Conservation (phyloP, 176 grass and related monocot genomes). For the Cenchrus fungigraminus region DNA sequence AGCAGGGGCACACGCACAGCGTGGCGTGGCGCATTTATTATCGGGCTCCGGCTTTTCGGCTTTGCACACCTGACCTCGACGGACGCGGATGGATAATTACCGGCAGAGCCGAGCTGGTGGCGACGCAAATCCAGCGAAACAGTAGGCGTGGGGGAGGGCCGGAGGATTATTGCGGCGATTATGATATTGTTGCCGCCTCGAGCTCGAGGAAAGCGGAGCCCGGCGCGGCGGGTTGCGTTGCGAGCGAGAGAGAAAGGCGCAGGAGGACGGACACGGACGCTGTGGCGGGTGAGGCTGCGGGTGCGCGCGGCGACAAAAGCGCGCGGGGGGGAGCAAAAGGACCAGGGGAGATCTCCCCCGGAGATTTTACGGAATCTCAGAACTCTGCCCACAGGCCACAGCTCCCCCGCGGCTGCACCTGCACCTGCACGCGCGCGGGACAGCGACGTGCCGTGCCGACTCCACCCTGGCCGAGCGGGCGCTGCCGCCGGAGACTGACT, state of each 20-base stretch:
- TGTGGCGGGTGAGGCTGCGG: neutral
- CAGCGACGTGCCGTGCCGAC: neutral
- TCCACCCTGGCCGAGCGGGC: no score
- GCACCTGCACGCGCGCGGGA: neutral
- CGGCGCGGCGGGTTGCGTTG: neutral
- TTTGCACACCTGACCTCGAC: neutral
- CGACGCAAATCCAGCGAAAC: neutral
- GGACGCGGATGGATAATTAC: neutral
- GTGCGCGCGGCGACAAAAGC: slow-evolving; percentile 41
- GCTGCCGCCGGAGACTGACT: neutral
- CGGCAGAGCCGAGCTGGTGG: neutral
- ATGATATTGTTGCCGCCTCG: slow-evolving; percentile 31
- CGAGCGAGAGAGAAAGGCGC: slow-evolving; percentile 1
- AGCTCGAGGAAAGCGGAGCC: slow-evolving; percentile 47
- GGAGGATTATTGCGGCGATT: neutral
- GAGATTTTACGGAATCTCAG: slow-evolving; percentile 68
- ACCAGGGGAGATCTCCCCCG: slow-evolving; percentile 50
- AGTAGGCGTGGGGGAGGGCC: slow-evolving; percentile 16
- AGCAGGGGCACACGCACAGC: neutral
- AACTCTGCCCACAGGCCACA: slow-evolving; percentile 41
- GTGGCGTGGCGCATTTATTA: neutral
- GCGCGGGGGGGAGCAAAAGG: slow-evolving; percentile 48
- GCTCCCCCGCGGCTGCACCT: neutral
- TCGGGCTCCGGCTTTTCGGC: neutral
- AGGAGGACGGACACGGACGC: neutral